phyloP scores from a whole-genome alignment of 2,329 filamentous ascomycete species.

The Monilinia aucupariae region DNA sequence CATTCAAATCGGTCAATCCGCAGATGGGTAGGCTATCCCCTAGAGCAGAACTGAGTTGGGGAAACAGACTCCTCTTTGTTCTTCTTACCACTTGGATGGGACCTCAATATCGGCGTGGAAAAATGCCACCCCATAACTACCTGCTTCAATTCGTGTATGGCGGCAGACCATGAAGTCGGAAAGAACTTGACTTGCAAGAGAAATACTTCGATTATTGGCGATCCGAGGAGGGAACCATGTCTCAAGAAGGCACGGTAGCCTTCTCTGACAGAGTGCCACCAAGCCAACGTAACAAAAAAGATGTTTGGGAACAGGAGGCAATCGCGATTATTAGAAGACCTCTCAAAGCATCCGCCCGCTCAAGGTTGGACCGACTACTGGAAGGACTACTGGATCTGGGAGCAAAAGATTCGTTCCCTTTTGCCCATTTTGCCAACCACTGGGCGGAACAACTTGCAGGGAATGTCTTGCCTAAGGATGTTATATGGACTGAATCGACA shows the following conservation, averaged over 20 bases:
- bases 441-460: neutral
- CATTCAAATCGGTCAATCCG: neutral
- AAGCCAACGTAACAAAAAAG: neutral
- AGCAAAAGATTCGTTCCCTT: neutral
- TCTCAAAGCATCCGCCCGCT: neutral
- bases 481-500: neutral
- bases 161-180: rapidly evolving
- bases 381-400: neutral
- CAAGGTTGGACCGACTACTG: neutral
- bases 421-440: neutral
- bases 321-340: neutral
- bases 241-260: no score
- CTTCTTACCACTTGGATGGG: neutral
- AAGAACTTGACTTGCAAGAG: neutral
- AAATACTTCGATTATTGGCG: neutral
- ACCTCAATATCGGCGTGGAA: neutral
- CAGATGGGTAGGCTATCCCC: neutral
- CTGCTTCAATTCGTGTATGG: neutral
- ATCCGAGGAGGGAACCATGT: no score
- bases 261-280: no score
- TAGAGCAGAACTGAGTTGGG: neutral
- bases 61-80: neutral
- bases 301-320: neutral
- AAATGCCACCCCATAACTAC: neutral
- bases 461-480: neutral